Base-by-base conservation (phyloP, 75 land plant species). In the Cryptomeria japonica region DNA sequence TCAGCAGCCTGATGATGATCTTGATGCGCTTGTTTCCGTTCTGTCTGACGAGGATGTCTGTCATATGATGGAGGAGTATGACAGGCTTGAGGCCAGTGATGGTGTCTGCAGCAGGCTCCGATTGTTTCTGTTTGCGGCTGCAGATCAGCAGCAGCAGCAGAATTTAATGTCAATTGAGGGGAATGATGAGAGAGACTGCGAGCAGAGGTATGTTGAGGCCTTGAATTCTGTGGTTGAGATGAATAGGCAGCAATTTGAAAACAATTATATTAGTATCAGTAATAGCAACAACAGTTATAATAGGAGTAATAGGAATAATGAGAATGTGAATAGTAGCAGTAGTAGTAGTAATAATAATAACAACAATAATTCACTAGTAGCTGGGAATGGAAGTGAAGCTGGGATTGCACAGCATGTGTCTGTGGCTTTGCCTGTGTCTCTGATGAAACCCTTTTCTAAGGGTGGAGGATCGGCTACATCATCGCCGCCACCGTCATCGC, bases 31-130 rank as follows among this genome's bases (percentile, higher is more conserved):
- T 36, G 96, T 98, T 16, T 98, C 99, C 7, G 99, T 98, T n/a
- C 92, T 98, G 84, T 95, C 95, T 68, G 99, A 98, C 86, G 99
- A 98, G 36, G 99, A 98, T 86, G 92, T 97, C n/a, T 88, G 64
- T 42, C 96, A 98, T 89, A 98, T 98, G 99, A 98, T 98, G 97
- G 99, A 98, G 53, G 99, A 98, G 93, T 98, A 94, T 82, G 99
- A 98, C 87, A 95, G 93, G 89, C 90, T 97, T 49, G 95, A 92
- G 37, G 86, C 91, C 0, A 32, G 75, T 42, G 95, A 91, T 39
- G 94, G 95, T 85, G 94, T 92, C 12, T 89, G 91, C 77, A 87
- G 94, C 42, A 87, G 96, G 88, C 95, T 98, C 8, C 89, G 99
- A 82, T 92, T 98, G 31, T 98, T 98, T 85, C 90, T 98, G 56